Percentiles rank a stretch among this genome's conserved stretches.
Conservation (phyloP, 2,329 filamentous ascomycete species). For the Fusarium sp. region DNA sequence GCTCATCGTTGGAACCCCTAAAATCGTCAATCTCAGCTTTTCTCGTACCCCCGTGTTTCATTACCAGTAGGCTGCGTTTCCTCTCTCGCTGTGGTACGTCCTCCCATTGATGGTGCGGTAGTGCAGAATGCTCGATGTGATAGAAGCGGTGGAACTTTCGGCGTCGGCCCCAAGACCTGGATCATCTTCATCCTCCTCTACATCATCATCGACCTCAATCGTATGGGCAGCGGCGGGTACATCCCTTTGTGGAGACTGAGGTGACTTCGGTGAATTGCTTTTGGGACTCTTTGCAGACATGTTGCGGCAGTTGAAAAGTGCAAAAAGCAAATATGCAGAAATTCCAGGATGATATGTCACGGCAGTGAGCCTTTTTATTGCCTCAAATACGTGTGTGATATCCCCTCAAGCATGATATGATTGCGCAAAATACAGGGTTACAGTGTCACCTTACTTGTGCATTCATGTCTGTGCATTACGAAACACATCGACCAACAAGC, state of each 20-base stretch:
- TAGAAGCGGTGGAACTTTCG: slow-evolving; percentile 21
- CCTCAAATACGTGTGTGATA: neutral
- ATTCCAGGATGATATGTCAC: neutral
- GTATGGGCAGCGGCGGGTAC: neutral
- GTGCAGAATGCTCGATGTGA: slow-evolving; percentile 26
- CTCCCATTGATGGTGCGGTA: slow-evolving; percentile 27
- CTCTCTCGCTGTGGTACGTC: slow-evolving; percentile 24
- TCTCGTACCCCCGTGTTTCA: fast-evolving
- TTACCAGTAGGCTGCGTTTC: slow-evolving; percentile 28
- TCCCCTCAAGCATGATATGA: slow-evolving; percentile 11
- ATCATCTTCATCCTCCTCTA: slow-evolving; percentile 8
- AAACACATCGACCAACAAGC: neutral
- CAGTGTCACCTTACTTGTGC: neutral
- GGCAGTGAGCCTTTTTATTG: slow-evolving; percentile 11
- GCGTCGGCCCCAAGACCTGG: slow-evolving; percentile 16
- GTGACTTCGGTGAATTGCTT: slow-evolving; percentile 6
- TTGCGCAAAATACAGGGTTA: neutral
- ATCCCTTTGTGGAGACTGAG: neutral
- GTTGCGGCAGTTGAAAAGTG: neutral
- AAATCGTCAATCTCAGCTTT: neutral
- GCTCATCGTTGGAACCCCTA: slow-evolving; percentile 28
- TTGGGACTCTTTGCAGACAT: slow-evolving; percentile 16
- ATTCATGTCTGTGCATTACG: neutral
- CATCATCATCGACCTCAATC: slow-evolving; percentile 17
- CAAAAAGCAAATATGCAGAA: neutral